Evolutionary conservation across 208 protist species (phyloP), one percentile per base, ranked within the genome.

Genomic region (Naegleria lovaniensis): DNA sequence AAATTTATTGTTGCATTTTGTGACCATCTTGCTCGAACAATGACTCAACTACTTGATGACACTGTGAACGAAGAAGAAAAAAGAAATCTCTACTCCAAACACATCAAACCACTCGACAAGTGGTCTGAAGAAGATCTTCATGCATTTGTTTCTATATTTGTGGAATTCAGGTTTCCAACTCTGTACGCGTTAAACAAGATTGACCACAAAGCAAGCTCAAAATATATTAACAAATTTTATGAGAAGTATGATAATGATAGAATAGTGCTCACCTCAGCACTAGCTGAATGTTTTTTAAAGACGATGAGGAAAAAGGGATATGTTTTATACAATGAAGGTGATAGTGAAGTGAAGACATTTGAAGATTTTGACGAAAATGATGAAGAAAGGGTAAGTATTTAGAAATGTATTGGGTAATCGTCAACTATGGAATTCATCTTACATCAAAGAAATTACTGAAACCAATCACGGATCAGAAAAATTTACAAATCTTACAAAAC

Each of bases 141-240:
- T 43, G 9, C n/a, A 43, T 89, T 33, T 43, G 86, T 76, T 19
- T 36, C 5, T 0, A 5, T 33, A 39, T 89, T 89, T 76, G 3
- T 89, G 4, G 0, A 0, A 5, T 6, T 48, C 41, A 36, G 86
- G 43, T 89, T 89, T 29, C 86, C 86, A 11, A 76, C 36, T 15
- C 0, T 89, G 22, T 76, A 43, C n/a, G 86, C n/a, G 5, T 16
- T 89, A 4, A 89, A 89, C n/a, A 89, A 89, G 86, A 76, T 89
- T 89, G 86, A 89, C n/a, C 15, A 33, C 5, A 89, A 89, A 25
- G 43, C 43, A 5, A 43, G n/a, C 40, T 25, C 86, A 16, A 59
- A 89, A 29, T 43, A 89, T n/a, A 89, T 89, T 89, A 33, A 59
- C 29, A 89, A 89, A n/a, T 48, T 89, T 16, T 89, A 13, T 76